Percentiles rank a stretch among this genome's conserved stretches.
phyloP scores from a whole-genome alignment of 108 stramenopile genomes.

The Stephanodiscus minutulus region DNA sequence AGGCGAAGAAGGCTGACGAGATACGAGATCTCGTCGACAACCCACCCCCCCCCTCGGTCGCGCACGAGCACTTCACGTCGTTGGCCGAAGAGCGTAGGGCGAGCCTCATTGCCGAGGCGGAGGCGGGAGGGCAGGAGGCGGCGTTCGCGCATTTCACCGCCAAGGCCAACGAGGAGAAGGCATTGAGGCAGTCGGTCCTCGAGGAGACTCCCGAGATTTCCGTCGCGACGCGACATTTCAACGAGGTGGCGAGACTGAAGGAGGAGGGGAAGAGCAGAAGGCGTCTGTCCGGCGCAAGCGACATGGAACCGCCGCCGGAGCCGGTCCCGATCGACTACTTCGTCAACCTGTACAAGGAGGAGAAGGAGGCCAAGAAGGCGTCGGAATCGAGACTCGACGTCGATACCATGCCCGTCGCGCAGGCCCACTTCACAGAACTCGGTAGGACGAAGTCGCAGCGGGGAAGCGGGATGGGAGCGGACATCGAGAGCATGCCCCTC shows the following conservation, averaged over 20 bases:
- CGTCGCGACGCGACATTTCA: background rate
- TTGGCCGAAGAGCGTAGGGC: background rate
- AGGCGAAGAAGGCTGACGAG: background rate
- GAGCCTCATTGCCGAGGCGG: too few relatives aligned
- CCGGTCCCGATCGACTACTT: background rate
- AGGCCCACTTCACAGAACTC: background rate
- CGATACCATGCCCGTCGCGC: background rate
- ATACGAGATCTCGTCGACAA: background rate
- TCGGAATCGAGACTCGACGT: background rate
- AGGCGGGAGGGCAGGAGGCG: too few relatives aligned
- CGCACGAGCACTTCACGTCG: conserved; percentile 1
- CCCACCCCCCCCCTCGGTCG: conserved; percentile 3
- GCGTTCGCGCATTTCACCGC: background rate
- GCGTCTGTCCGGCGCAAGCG: too few relatives aligned
- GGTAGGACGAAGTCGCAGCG: too few relatives aligned
- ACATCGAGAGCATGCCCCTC: background rate
- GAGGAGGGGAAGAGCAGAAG: background rate
- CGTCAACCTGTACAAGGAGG: background rate
- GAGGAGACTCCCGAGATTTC: too few relatives aligned
- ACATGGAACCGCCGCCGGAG: background rate
- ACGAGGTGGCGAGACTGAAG: background rate
- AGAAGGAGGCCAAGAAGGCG: conserved; percentile 4
- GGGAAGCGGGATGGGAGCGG: background rate
- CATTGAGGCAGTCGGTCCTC: too few relatives aligned
- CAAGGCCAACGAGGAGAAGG: conserved; percentile 2